These are phyloP conservation scores for Annulohypoxylon nitens DNA, from an alignment of 495 filamentous ascomycete genomes.

Conservation along the genomic window DNA sequence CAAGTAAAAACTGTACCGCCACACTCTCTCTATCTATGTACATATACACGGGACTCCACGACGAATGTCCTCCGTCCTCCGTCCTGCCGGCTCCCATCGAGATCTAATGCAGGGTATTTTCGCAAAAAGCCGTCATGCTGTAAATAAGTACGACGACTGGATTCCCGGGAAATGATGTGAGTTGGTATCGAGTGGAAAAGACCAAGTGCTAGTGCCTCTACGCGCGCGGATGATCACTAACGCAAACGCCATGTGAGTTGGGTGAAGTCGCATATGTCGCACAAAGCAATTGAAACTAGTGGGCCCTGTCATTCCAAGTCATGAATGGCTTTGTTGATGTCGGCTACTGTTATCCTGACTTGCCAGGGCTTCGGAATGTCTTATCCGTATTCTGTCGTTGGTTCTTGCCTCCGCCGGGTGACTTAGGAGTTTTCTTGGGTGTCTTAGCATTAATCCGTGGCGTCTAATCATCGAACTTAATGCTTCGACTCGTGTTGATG, in stretches of 20 bases:
- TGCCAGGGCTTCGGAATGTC: background rate
- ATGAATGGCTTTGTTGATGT: background rate
- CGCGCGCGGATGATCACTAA: background rate
- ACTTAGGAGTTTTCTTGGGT: background rate
- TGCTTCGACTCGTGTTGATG: constrained; percentile 75
- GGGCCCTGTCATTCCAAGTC: constrained; percentile 1
- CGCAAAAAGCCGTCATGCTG: background rate
- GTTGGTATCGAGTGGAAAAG: constrained; percentile 15
- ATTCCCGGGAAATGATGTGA: background rate
- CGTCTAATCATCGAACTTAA: constrained; percentile 87
- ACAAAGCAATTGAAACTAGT: constrained; percentile 10
- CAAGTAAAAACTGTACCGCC: constrained; percentile 8
- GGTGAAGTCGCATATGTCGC: background rate
- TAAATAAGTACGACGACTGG: background rate
- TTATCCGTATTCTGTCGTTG: background rate
- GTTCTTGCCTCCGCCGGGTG: background rate
- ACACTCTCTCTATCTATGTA: background rate
- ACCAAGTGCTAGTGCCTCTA: background rate
- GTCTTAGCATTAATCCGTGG: constrained; percentile 6
- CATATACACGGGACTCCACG: background rate
- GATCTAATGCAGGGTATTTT: constrained; percentile 5
- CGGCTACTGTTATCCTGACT: background rate
- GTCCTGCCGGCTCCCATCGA: background rate
- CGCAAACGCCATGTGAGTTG: background rate
- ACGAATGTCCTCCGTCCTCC: background rate